A percentile compares a stretch with the other conserved stretches of the same genome.
These are phyloP conservation scores for Chlorella sp. DNA, from an alignment of 139 green algal genomes.

Conservation along the genomic window DNA sequence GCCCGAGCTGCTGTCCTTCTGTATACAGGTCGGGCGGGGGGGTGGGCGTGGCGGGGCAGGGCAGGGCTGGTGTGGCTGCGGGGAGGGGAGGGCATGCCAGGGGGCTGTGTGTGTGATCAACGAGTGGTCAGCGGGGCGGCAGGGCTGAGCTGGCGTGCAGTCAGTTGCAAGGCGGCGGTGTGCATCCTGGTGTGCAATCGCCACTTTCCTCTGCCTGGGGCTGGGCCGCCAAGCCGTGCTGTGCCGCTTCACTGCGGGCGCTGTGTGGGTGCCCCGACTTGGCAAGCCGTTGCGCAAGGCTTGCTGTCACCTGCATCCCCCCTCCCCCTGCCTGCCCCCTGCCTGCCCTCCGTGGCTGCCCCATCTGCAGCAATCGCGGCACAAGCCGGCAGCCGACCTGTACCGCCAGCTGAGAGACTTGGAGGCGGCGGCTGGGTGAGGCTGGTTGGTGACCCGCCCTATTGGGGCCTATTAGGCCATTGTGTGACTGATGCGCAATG, in stretches of 20 bases:
- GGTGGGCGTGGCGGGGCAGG: background rate
- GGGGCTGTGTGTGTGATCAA: too few relatives aligned
- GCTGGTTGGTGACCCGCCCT: too few relatives aligned
- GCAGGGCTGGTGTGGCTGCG: too few relatives aligned
- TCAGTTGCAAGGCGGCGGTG: too few relatives aligned
- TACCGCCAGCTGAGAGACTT: slow-evolving; percentile 16
- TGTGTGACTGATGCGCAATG: too few relatives aligned
- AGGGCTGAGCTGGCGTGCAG: too few relatives aligned
- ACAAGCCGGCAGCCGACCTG: slow-evolving; percentile 26
- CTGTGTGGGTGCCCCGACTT: background rate
- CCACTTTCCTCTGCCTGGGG: too few relatives aligned
- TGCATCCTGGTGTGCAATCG: too few relatives aligned
- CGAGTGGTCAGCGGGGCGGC: too few relatives aligned
- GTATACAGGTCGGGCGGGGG: slow-evolving; percentile 22
- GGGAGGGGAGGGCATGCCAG: too few relatives aligned
- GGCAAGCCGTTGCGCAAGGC: background rate
- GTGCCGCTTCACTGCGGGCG: background rate
- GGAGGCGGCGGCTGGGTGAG: background rate
- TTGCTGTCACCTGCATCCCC: background rate
- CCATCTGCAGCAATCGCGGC: slow-evolving; percentile 29
- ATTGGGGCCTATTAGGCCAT: too few relatives aligned
- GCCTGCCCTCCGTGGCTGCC: background rate
- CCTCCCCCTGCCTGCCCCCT: background rate
- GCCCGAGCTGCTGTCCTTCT: slow-evolving; percentile 27
- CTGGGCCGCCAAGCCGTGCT: background rate